phyloP scores from a whole-genome alignment of 208 protist species.

The Wallacemonas collosoma region DNA sequence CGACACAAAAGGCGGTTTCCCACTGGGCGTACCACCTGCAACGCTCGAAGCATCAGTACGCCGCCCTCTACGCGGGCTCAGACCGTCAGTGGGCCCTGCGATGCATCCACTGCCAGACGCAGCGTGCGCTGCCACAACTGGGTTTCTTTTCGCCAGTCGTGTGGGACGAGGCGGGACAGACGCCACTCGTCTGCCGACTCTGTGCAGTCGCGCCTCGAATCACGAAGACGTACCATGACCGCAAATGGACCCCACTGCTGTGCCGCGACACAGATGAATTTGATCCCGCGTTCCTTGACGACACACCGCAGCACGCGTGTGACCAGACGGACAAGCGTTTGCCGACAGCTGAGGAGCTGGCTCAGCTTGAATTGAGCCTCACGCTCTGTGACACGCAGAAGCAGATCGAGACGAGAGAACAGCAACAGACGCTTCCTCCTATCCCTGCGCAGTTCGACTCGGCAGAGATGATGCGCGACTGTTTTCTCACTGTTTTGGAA shows the following conservation, averaged over 20 bases:
- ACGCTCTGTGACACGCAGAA: too few species aligned
- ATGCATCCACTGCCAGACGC: neutral
- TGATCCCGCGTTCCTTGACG: neutral
- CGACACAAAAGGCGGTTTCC: neutral
- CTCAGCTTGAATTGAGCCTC: neutral
- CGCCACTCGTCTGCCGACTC: neutral
- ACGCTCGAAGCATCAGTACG: neutral
- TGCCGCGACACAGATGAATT: neutral
- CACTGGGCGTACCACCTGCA: constrained; percentile 3
- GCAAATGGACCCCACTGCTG: neutral
- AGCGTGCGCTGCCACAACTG: neutral
- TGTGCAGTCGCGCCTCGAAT: neutral
- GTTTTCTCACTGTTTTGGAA: neutral
- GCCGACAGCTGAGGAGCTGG: neutral
- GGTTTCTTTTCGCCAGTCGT: neutral
- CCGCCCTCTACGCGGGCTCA: neutral
- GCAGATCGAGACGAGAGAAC: too few species aligned
- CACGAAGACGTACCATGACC: neutral
- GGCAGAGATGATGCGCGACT: neutral
- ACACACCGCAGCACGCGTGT: neutral
- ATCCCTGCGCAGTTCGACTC: neutral
- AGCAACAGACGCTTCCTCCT: neutral
- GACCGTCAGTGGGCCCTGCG: neutral
- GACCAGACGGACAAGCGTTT: neutral
- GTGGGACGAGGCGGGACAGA: neutral